Conservation (phyloP, 441 rosid genomes). For the Theobroma grandiflorum region DNA sequence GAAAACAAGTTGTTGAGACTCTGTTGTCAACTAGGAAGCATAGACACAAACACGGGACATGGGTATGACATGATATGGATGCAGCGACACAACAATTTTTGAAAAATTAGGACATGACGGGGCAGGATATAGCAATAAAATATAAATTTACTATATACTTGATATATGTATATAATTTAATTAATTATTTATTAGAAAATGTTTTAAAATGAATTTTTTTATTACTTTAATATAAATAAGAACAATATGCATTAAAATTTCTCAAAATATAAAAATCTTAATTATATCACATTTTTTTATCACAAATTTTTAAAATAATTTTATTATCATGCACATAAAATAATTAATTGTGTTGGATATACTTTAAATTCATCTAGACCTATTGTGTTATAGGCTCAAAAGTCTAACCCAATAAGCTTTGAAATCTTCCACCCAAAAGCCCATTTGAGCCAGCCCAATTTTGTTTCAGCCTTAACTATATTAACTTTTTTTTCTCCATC, state of each 20-base stretch:
- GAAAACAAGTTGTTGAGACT: constrained; percentile 6
- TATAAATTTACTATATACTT: not conserved
- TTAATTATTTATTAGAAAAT: not conserved
- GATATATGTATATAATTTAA: not conserved
- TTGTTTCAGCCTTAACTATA: not conserved
- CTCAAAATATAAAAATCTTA: not conserved
- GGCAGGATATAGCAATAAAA: not conserved
- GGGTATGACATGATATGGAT: not conserved
- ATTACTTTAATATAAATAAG: not conserved
- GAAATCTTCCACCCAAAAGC: not conserved
- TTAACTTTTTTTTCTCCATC: not conserved
- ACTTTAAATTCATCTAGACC: not conserved
- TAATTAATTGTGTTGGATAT: not conserved
- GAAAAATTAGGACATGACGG: not conserved
- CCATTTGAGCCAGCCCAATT: not conserved
- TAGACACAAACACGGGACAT: not conserved
- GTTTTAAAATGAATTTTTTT: not conserved
- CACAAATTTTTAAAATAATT: not conserved
- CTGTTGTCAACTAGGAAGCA: not conserved
- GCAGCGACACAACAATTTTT: not conserved
- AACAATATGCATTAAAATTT: not conserved
- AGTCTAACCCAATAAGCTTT: no score
- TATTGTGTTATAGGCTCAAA: not conserved
- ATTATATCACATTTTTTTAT: not conserved
- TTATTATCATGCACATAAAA: not conserved